phyloP scores from a whole-genome alignment of 495 filamentous ascomycete genomes.

The Trichoderma asperelloides region DNA sequence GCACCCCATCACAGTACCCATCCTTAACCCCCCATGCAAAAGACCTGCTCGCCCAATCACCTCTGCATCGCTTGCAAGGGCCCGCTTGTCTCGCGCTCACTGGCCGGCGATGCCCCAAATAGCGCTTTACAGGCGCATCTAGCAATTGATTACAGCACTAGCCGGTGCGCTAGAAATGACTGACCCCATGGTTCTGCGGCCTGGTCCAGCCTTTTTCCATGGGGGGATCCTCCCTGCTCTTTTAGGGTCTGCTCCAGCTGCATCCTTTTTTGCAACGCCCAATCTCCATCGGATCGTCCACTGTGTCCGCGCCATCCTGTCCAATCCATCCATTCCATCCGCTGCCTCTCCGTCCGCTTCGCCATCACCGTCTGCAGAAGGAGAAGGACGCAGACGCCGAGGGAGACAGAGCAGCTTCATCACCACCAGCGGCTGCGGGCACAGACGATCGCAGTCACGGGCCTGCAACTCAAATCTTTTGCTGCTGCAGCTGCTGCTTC shows the following conservation, averaged over 20 bases:
- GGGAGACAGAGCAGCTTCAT: not conserved
- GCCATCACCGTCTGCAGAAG: not conserved
- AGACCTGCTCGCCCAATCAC: not conserved
- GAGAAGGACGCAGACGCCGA: not conserved
- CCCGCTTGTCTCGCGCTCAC: conserved; percentile 1
- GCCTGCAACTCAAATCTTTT: not conserved
- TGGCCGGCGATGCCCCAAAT: not conserved
- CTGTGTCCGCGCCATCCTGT: not conserved
- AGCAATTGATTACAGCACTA: conserved; percentile 5
- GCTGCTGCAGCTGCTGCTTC: not conserved
- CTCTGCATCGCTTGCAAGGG: not conserved
- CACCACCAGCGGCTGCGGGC: not conserved
- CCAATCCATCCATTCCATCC: not conserved
- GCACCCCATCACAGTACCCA: not conserved
- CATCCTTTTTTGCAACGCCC: not conserved
- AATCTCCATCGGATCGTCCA: conserved; percentile 5
- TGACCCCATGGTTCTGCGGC: conserved; percentile 1
- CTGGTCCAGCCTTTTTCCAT: not conserved
- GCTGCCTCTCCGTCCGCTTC: not conserved
- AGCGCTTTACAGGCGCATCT: not conserved
- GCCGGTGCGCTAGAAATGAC: not conserved
- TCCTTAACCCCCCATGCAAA: not conserved
- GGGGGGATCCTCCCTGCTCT: not conserved
- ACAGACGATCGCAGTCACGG: not conserved
- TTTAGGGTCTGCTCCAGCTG: not conserved